Evolutionary conservation across 2,329 filamentous ascomycete genomes (phyloP), one percentile per base, ranked within the genome.

Genomic region (Scorias spongiosa): DNA sequence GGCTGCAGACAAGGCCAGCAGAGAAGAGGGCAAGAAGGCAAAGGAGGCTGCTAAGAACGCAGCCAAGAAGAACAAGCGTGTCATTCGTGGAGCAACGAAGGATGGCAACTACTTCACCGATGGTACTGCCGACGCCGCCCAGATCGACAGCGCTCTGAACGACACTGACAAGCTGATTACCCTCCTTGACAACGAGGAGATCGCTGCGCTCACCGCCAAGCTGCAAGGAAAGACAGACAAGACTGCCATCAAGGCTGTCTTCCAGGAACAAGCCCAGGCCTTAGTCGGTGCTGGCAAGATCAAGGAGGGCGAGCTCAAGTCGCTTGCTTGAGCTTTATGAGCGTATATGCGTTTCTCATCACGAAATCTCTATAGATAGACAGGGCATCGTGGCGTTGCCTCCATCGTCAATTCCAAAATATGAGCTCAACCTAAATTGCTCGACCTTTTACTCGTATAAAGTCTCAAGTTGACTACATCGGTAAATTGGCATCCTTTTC

Each of bases 41-140:
- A 98, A 96, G 74, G 91, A 98, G 68, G 89, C 89, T 2, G 91
- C 91, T 46, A 98, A 98, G 80, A 95, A 87, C 60, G 91, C 91
- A 11, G 83, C 91, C 58, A 98, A 98, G 83, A 98, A 98, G 84
- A 98, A 98, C 78, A 95, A 95, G 78, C 86, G 91, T 72, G 83
- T 96, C 40, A 80, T 98, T 56, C 87, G 93, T 66, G 80, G 78
- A 49, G 87, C 84, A 52, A 84, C 89, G 67, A 98, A 98, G 75
- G 91, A 98, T 54, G 88, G 84, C 58, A 95, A 95, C 74, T 98
- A 98, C 78, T 95, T 98, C 17, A 42, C 44, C 36, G 69, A 61
- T 30, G 68, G 74, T 39, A 82, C 80, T 44, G 82, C 88, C 47
- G 69, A 80, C 20, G 75, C 82, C n/a, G 72, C 84, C 11, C 77